A percentile compares a stretch with the other conserved stretches of the same genome.
Evolutionary conservation across 2,329 filamentous ascomycete species (phyloP).

Genomic region (Madurella mycetomatis): DNA sequence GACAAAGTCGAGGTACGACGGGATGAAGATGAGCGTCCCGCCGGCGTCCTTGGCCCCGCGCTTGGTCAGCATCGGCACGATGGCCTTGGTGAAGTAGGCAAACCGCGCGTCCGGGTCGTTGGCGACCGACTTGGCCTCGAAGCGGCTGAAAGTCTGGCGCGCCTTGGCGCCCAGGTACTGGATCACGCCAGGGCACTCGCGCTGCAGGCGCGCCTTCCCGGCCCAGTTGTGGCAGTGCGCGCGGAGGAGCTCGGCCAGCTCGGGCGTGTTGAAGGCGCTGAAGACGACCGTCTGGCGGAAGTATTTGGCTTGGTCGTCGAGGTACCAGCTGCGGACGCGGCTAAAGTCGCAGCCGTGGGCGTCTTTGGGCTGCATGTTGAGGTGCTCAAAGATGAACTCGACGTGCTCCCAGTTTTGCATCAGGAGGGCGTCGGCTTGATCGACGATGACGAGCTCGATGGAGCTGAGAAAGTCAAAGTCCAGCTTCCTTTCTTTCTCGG

Average conservation of each 20-base stretch:
- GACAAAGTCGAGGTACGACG: constrained; percentile 92
- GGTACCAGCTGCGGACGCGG: constrained; percentile 83
- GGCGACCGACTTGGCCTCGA: constrained; percentile 65
- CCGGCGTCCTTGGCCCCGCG: constrained; percentile 53
- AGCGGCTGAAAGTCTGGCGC: constrained; percentile 86
- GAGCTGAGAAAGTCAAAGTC: constrained; percentile 92
- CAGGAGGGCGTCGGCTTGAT: constrained; percentile 86
- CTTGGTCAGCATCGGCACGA: constrained; percentile 71
- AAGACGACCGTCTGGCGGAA: constrained; percentile 83
- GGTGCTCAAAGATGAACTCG: constrained; percentile 82
- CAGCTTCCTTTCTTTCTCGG: constrained; percentile 58
- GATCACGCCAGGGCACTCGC: constrained; percentile 66
- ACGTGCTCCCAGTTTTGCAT: constrained; percentile 99
- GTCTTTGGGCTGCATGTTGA: constrained; percentile 86
- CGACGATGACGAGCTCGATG: constrained; percentile 83
- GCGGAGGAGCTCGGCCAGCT: constrained; percentile 75
- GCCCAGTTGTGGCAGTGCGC: constrained; percentile 73
- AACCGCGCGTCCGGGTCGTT: constrained; percentile 85
- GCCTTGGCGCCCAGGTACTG: constrained; percentile 67
- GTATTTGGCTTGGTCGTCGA: constrained; percentile 77
- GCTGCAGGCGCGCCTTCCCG: constrained; percentile 71
- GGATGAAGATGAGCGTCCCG: constrained; percentile 83
- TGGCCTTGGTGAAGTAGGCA: constrained; percentile 79
- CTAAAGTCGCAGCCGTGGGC: constrained; percentile 91
- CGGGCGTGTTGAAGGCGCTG: constrained; percentile 80